These are phyloP conservation scores for Wallemia ichthyophaga DNA, from an alignment of 1,284 basidiomycete species.

Conservation along the genomic window DNA sequence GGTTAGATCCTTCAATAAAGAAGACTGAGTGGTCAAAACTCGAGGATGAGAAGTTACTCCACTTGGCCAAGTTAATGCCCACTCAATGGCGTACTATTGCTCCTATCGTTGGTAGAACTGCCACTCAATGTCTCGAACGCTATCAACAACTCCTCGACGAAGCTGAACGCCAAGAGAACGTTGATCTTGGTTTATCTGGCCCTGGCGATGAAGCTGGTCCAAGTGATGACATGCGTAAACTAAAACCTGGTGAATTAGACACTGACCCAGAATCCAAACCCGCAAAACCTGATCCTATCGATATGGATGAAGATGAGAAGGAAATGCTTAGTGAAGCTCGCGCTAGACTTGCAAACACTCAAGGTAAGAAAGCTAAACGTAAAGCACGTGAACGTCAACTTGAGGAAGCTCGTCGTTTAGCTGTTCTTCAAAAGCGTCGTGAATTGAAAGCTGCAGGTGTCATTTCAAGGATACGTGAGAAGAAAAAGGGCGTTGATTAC, in stretches of 20 bases:
- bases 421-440: conserved; percentile 88
- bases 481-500: conserved; percentile 96
- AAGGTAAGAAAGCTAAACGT: conserved; percentile 97
- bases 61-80: conserved; percentile 95
- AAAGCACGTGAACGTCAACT: conserved; percentile 88
- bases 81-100: conserved; percentile 99
- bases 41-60: conserved; percentile 93
- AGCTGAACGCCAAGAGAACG: conserved; percentile 76
- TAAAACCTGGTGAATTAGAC: conserved; percentile 90
- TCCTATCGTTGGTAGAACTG: conserved; percentile 93
- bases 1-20: conserved; percentile 97
- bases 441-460: conserved; percentile 95
- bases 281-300: conserved; percentile 89
- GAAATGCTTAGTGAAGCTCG: conserved; percentile 98
- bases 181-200: conserved; percentile 64
- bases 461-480: conserved; percentile 58
- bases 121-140: conserved; percentile 88
- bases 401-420: conserved; percentile 77
- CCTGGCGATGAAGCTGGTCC: conserved; percentile 52
- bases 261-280: conserved; percentile 97
- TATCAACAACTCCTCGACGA: conserved; percentile 96
- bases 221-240: conserved; percentile 52
- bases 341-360: conserved; percentile 90
- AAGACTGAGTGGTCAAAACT: conserved; percentile 99
- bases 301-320: conserved; percentile 40